phyloP scores from a whole-genome alignment of 768 basidiomycete species.

The Hypholoma fasciculare region DNA sequence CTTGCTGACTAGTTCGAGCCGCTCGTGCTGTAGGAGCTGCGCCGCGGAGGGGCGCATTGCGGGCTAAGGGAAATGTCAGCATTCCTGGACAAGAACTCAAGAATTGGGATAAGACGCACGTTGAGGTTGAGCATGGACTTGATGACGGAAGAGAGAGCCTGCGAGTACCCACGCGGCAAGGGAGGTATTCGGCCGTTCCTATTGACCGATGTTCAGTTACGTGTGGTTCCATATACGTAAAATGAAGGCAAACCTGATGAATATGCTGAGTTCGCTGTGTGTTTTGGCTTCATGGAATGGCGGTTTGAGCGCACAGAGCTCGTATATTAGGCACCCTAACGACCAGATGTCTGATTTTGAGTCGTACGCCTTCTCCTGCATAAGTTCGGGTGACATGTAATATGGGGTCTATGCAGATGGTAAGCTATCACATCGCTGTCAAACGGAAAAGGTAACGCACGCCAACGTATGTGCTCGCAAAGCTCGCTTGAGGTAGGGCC shows the following conservation, averaged over 20 bases:
- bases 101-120: slow-evolving; percentile 33
- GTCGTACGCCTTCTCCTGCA: slow-evolving; percentile 97
- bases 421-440: not conserved
- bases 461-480: slow-evolving; percentile 97
- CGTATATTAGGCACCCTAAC: slow-evolving; percentile 94
- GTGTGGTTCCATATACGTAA: not conserved
- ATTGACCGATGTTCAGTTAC: not conserved
- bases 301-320: slow-evolving; percentile 91
- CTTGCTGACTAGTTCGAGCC: slow-evolving; percentile 68
- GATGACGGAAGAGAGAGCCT: slow-evolving; percentile 68
- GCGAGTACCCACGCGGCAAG: slow-evolving; percentile 81
- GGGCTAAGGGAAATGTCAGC: slow-evolving; percentile 46
- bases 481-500: slow-evolving; percentile 82
- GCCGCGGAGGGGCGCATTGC: slow-evolving; percentile 84
- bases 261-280: slow-evolving; percentile 79
- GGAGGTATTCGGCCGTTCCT: slow-evolving; percentile 92
- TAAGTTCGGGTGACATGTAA: slow-evolving; percentile 99
- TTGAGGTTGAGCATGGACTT: slow-evolving; percentile 87
- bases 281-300: slow-evolving; percentile 95
- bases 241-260: slow-evolving; percentile 59
- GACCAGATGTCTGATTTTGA: slow-evolving; percentile 99
- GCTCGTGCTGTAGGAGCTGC: slow-evolving; percentile 80
- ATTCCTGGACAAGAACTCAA: not conserved
- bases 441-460: slow-evolving; percentile 45
- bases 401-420: slow-evolving; percentile 80